Percentiles rank a stretch among this genome's conserved stretches.
Conservation (phyloP, 257 asterid genomes). For the Striga asiatica region DNA sequence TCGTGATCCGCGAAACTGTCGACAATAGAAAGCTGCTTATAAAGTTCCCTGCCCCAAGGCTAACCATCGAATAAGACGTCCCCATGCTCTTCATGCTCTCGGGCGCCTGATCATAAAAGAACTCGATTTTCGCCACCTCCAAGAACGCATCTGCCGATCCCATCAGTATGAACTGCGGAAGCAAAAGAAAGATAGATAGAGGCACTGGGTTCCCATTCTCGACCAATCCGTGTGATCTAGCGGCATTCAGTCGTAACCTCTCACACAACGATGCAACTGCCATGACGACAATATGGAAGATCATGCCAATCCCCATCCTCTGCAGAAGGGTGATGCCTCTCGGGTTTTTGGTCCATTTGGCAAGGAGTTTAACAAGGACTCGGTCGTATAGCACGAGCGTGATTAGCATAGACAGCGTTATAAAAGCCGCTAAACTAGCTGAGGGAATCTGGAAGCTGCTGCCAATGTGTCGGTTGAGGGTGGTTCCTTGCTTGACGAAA, state of each 20-base stretch:
- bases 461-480: slow-evolving; percentile 22
- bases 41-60: slow-evolving; percentile 28
- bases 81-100: slow-evolving; percentile 42
- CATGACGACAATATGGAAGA: slow-evolving; percentile 30
- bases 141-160: slow-evolving; percentile 37
- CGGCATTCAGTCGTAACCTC: slow-evolving; percentile 22
- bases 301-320: slow-evolving; percentile 29
- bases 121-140: slow-evolving; percentile 33
- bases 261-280: slow-evolving; percentile 26
- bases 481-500: slow-evolving; percentile 32
- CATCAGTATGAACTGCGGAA: slow-evolving; percentile 35
- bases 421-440: slow-evolving; percentile 30
- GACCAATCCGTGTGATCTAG: slow-evolving; percentile 11
- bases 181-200: slow-evolving; percentile 24
- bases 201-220: slow-evolving; percentile 20
- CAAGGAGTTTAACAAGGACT: slow-evolving; percentile 17
- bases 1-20: slow-evolving; percentile 15
- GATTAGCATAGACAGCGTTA: slow-evolving; percentile 30
- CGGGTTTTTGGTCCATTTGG: slow-evolving; percentile 32
- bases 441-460: slow-evolving; percentile 28
- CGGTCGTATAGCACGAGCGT: slow-evolving; percentile 25
- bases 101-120: slow-evolving; percentile 47
- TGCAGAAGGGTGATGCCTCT: slow-evolving; percentile 41
- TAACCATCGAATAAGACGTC: slow-evolving; percentile 20
- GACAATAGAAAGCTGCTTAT: slow-evolving; percentile 24